phyloP scores from a whole-genome alignment of 306 rosid species.

The Argentina anserina region DNA sequence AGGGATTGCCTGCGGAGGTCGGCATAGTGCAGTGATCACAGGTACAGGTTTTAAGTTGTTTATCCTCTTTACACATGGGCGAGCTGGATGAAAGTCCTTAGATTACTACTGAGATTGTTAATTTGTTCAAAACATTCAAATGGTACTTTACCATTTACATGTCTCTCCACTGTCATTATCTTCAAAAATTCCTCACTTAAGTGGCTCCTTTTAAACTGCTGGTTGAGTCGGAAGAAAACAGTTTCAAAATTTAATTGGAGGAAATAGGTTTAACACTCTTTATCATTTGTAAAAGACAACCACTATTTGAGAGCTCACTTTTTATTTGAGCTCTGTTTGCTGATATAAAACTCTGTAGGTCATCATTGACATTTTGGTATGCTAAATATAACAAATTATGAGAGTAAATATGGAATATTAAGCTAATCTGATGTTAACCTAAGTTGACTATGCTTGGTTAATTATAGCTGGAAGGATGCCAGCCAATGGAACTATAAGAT shows the following conservation, averaged over 20 bases:
- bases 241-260: background rate
- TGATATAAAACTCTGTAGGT: background rate
- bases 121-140: background rate
- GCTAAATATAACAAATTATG: background rate
- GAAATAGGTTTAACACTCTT: background rate
- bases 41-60: conserved; percentile 33
- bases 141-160: conserved; percentile 4
- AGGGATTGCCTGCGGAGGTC: conserved; percentile 92
- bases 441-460: conserved; percentile 2
- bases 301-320: background rate
- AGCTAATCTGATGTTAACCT: background rate
- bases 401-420: background rate
- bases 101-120: background rate
- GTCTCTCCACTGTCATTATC: conserved; percentile 4
- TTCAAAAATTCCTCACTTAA: background rate
- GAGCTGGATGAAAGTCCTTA: conserved; percentile 12
- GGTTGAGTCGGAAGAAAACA: background rate
- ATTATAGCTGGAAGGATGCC: background rate
- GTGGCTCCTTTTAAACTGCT: background rate
- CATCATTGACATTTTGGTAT: background rate
- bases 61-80: background rate
- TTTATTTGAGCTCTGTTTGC: conserved; percentile 1
- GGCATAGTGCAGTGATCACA: conserved; percentile 93
- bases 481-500: background rate
- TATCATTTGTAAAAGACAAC: background rate